Base-by-base conservation (phyloP, 768 basidiomycete genomes). In the Suillus cothurnatus region DNA sequence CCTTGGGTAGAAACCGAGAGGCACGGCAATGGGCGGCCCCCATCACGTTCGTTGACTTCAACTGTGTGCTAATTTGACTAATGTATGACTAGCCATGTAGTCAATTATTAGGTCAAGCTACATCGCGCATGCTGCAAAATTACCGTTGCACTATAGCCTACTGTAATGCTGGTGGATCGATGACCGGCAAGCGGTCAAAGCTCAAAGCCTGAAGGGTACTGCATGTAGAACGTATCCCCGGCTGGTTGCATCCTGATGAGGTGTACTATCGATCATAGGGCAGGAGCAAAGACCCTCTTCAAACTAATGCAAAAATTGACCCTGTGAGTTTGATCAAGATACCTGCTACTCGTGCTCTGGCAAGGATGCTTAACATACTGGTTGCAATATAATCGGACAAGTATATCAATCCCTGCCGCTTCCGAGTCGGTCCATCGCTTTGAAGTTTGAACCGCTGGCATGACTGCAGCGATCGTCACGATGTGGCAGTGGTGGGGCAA, bases 51-150 rank as follows among this genome's bases (percentile, higher is more conserved):
- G 28, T 53, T 31, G 52, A 52, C 52, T 53, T 53, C 52, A 32
- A 53, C 19, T 53, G 52, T 21, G 53, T 12, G 31, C 21, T 32
- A 55, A 55, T 21, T 32, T 32, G 53, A 55, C 53, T 34, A 55
- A 55, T 55, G 32, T 12, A 34, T 55, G 53, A 55, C 53, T 55
- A 55, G 32, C 32, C 53, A 55, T 32, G 6, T 55, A 55, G 11
- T 55, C 14, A n/a, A 55, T 12, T 34, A 55, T 55, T 55, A 34
- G 53, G 53, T 55, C 53, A 55, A 55, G 19, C 52, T 53, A 52
- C 50, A 28, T 31, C 50, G 17, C 19, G 28, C 9, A 53, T 31
- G 52, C 52, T 21, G 19, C 28, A 21, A 21, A 21, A 31, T 21
- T 28, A 32, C 52, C 52, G 28, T 32, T 53, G 9, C 19, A 21